Evolutionary conservation across 176 grass and related monocot genomes (phyloP), one percentile per base, ranked within the genome.

Genomic region (Chrysopogon serrulatus): DNA sequence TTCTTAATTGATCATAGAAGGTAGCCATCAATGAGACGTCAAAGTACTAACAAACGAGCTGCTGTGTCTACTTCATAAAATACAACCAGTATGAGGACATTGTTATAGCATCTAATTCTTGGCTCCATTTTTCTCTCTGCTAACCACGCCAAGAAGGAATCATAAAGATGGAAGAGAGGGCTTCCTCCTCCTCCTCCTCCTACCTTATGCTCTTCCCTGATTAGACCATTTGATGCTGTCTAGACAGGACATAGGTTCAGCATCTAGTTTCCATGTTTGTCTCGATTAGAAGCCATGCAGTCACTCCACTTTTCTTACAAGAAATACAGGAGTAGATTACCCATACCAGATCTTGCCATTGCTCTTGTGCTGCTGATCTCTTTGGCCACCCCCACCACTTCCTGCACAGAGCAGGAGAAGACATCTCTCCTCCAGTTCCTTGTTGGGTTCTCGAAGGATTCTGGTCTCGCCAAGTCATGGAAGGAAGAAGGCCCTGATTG

Each of bases 241-340:
- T 43, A 54, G 3, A 19, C 24, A 73, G 12, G 32, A 33, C 15
- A 65, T 34, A 74, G 24, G 4, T 13, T 64, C 4, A 26, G 18
- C 68, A 51, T 74, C 59, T 15, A 10, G 4, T 33, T 72, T 43
- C 33, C 32, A 17, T 56, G 13, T 12, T 54, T 45, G 44, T 68
- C 44, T 59, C 70, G 19, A 41, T 3, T 30, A 45, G 8, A 81
- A 87, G 65, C 28, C 70, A 87, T 82, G 85, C 78, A 44, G 70
- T 21, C 59, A 14, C 69, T 66, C 45, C 77, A 80, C 9, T 24
- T 18, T 33, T 18, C 57, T 11, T 6, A 47, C 37, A 76, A 65
- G 18, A 74, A 4, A 32, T 0, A 39, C 0, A 86, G 26, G 11
- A 73, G 42, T 56, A 17, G 45, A 28, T 11, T 81, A 28, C 16